These are phyloP conservation scores for Tolypocladium paradoxum DNA, from an alignment of 2,329 filamentous ascomycete genomes.

Conservation along the genomic window DNA sequence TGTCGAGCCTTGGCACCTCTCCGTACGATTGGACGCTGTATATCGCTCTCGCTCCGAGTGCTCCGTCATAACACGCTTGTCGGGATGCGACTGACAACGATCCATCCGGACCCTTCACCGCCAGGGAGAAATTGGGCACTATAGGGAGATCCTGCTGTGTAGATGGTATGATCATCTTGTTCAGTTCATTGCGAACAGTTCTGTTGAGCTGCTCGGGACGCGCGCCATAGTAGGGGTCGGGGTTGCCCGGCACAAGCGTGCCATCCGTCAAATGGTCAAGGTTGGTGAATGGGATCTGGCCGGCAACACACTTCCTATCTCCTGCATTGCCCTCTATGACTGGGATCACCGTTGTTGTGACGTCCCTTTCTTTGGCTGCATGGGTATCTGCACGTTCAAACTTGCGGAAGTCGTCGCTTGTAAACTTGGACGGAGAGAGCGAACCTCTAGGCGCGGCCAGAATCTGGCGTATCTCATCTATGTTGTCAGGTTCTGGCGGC, in stretches of 20 bases:
- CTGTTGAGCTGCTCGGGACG: conserved; percentile 16
- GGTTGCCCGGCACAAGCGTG: conserved; percentile 17
- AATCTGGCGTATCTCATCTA: conserved; percentile 8
- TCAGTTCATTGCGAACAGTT: conserved; percentile 15
- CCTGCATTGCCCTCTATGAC: conserved; percentile 17
- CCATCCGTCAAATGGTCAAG: conserved; percentile 24
- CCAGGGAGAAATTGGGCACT: conserved; percentile 28
- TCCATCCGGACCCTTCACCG: conserved; percentile 24
- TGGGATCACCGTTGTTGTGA: conserved; percentile 19
- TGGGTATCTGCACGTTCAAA: conserved; percentile 17
- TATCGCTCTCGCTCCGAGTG: conserved; percentile 21
- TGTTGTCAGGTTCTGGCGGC: conserved; percentile 8
- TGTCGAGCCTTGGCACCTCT: neutral
- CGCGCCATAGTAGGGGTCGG: conserved; percentile 23
- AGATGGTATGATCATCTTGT: conserved; percentile 23
- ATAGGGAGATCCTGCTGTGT: conserved; percentile 18
- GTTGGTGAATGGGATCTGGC: conserved; percentile 25
- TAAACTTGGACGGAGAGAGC: conserved; percentile 24
- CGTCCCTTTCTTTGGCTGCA: conserved; percentile 22
- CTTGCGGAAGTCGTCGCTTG: conserved; percentile 17
- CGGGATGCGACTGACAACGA: conserved; percentile 13
- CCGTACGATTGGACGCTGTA: conserved; percentile 21
- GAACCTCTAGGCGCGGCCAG: conserved; percentile 12
- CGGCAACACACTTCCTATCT: conserved; percentile 12
- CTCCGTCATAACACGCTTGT: conserved; percentile 26